A percentile compares a stretch with the other conserved stretches of the same genome.
Evolutionary conservation across 441 rosid genomes (phyloP).

Genomic region (Erysimum cheiri): DNA sequence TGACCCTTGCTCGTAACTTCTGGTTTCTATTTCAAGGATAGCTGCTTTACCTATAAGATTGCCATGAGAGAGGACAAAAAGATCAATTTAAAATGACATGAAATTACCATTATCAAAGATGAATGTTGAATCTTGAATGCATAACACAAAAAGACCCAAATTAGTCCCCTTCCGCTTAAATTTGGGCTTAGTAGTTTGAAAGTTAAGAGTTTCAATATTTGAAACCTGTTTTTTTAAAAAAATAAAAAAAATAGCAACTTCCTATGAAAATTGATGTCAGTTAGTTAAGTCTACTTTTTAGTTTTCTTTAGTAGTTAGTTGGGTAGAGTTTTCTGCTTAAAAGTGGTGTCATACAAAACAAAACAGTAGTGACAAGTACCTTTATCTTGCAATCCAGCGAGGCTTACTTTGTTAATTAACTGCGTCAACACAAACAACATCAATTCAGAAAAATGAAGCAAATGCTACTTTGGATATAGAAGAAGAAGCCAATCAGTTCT

Average conservation of each 20-base stretch:
- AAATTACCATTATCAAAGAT: background rate
- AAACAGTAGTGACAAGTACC: conserved; percentile 48
- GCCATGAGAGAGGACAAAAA: conserved; percentile 1
- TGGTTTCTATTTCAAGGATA: conserved; percentile 78
- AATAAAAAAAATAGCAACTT: background rate
- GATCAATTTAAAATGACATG: conserved; percentile 9
- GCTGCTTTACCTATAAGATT: conserved; percentile 83
- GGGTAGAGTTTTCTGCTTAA: background rate
- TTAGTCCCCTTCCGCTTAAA: background rate
- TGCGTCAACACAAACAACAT: conserved; percentile 52
- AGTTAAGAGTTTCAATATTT: background rate
- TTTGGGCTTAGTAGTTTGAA: background rate
- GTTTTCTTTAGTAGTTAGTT: background rate
- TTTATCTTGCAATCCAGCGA: conserved; percentile 95
- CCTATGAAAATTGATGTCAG: background rate
- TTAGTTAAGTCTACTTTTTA: background rate
- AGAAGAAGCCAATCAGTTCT: background rate
- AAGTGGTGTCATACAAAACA: background rate
- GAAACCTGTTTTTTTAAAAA: background rate
- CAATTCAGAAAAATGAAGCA: conserved; percentile 23
- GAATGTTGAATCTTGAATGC: background rate
- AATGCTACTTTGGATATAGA: background rate
- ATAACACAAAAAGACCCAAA: background rate
- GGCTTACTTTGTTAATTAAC: conserved; percentile 65
- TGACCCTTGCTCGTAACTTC: conserved; percentile 70